phyloP scores from a whole-genome alignment of 2,329 filamentous ascomycete genomes.

The Exophiala sp. region DNA sequence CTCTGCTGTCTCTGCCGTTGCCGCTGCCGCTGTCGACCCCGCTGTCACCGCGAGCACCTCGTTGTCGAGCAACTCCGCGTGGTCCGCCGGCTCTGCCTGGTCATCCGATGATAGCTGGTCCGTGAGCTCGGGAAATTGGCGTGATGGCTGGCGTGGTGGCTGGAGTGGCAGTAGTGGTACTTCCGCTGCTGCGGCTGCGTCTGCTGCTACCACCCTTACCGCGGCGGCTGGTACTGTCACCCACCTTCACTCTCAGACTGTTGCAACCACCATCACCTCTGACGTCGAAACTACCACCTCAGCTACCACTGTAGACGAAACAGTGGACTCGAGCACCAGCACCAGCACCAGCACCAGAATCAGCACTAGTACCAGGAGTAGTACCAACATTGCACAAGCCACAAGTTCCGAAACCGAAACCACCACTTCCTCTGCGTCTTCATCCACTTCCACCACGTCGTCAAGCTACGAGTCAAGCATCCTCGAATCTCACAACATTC shows the following conservation, averaged over 20 bases:
- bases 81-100: background rate
- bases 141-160: conserved; percentile 3
- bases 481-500: conserved; percentile 76
- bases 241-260: too few relatives aligned
- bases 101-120: conserved; percentile 2
- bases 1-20: conserved; percentile 1
- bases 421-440: conserved; percentile 4
- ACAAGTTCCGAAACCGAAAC: conserved; percentile 1
- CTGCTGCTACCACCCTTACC: conserved; percentile 2
- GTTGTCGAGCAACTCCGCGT: conserved; percentile 3
- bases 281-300: background rate
- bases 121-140: conserved; percentile 5
- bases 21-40: conserved; percentile 6
- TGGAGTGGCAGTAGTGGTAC: conserved; percentile 3
- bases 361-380: too few relatives aligned
- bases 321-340: too few relatives aligned
- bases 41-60: conserved; percentile 1
- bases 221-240: too few relatives aligned
- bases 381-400: too few relatives aligned
- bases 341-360: too few relatives aligned
- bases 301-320: background rate
- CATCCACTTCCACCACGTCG: conserved; percentile 11
- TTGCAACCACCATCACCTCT: background rate
- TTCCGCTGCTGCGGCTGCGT: background rate
- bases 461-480: conserved; percentile 35